Conservation (phyloP, 2,329 filamentous ascomycete genomes). For the Massarina eburnea region DNA sequence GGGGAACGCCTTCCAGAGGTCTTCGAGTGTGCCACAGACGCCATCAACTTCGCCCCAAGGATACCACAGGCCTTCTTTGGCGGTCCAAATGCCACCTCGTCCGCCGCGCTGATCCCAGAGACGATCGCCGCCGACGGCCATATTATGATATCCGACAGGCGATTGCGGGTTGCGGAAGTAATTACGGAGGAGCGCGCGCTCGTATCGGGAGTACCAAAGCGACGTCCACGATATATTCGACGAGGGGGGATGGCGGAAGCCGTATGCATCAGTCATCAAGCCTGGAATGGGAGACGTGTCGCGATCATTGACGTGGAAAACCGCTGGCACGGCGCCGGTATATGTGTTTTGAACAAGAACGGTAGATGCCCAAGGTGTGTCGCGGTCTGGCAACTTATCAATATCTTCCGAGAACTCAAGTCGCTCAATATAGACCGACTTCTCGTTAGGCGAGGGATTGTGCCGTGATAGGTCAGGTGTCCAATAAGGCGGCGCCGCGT, state of each 20-base stretch:
- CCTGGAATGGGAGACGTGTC: not conserved
- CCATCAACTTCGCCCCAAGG: conserved; percentile 51
- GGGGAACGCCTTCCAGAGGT: conserved; percentile 50
- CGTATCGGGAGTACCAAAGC: conserved; percentile 54
- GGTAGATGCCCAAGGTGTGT: conserved; percentile 47
- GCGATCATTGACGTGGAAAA: conserved; percentile 42
- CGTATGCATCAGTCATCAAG: not conserved
- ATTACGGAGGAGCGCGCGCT: conserved; percentile 53
- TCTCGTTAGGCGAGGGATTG: conserved; percentile 31
- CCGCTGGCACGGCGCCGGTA: conserved; percentile 49
- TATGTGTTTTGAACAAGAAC: conserved; percentile 52
- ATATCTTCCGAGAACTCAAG: conserved; percentile 34
- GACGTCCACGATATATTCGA: conserved; percentile 44
- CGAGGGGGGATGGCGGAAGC: conserved; percentile 12
- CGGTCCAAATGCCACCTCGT: conserved; percentile 58
- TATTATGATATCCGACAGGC: conserved; percentile 46
- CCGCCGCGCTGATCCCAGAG: conserved; percentile 56
- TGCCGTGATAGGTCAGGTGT: conserved; percentile 23
- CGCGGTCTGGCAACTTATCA: conserved; percentile 47
- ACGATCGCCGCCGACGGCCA: conserved; percentile 49
- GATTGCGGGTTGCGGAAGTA: conserved; percentile 50
- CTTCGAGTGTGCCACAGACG: conserved; percentile 36
- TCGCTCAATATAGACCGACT: conserved; percentile 32
- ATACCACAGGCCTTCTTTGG: conserved; percentile 49
- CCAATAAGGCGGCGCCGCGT: conserved; percentile 35